phyloP scores from a whole-genome alignment of 192 early-diverging fungal species.

The Mortierella hygrophila region DNA sequence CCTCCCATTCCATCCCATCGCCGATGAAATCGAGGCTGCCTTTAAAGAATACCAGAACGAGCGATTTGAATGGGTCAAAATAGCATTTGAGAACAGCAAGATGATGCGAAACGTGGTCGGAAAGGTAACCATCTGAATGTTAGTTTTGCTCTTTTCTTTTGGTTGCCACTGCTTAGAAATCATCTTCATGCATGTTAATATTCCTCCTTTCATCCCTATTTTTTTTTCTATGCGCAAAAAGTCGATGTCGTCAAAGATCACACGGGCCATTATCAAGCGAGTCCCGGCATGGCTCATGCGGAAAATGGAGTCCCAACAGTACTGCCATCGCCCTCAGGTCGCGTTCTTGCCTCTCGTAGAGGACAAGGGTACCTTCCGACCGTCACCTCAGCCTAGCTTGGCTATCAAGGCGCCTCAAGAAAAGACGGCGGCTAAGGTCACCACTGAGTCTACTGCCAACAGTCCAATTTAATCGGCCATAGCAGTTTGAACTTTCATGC shows the following conservation, averaged over 20 bases:
- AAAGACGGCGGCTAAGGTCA: no score
- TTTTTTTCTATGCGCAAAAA: background rate
- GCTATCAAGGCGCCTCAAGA: background rate
- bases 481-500: background rate
- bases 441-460: no score
- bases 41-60: conserved; percentile 25
- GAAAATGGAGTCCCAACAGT: background rate
- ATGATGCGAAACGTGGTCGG: no score
- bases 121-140: no score
- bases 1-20: background rate
- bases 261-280: background rate
- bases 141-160: no score
- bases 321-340: background rate
- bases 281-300: background rate
- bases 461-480: no score
- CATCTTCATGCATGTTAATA: no score
- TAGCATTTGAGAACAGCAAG: background rate
- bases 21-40: background rate
- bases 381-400: background rate
- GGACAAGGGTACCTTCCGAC: background rate
- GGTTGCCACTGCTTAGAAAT: no score
- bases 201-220: background rate
- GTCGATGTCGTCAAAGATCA: background rate
- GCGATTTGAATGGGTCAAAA: background rate
- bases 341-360: background rate